phyloP scores from a whole-genome alignment of 2,329 filamentous ascomycete genomes.

The Xylariaceae sp. region DNA sequence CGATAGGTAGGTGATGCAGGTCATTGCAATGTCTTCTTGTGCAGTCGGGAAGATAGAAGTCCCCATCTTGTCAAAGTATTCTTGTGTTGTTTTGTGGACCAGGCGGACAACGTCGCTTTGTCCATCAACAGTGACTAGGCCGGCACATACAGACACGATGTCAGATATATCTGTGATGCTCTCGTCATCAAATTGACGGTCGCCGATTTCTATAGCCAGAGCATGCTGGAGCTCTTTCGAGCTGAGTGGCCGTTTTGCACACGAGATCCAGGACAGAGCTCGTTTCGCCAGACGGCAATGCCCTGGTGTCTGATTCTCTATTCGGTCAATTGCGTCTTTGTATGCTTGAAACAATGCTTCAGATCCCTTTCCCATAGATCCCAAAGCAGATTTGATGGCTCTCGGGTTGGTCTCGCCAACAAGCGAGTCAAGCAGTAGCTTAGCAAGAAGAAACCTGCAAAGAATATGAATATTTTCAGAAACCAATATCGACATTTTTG shows the following conservation, averaged over 20 bases:
- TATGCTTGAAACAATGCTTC: slow-evolving; percentile 39
- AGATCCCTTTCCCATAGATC: slow-evolving; percentile 30
- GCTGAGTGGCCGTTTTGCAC: slow-evolving; percentile 33
- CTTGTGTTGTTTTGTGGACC: no score
- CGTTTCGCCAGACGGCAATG: slow-evolving; percentile 35
- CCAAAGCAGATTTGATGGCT: slow-evolving; percentile 32
- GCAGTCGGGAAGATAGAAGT: slow-evolving; percentile 29
- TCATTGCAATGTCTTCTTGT: slow-evolving; percentile 27
- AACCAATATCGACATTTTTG: neutral
- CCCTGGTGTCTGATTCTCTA: slow-evolving; percentile 35
- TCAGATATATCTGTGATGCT: no score
- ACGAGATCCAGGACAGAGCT: slow-evolving; percentile 40
- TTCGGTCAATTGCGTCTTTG: slow-evolving; percentile 38
- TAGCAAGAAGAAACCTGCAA: slow-evolving; percentile 37
- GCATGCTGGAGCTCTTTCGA: slow-evolving; percentile 39
- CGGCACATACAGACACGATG: no score
- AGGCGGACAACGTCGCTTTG: no score
- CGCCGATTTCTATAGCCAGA: slow-evolving; percentile 33
- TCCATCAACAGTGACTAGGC: no score
- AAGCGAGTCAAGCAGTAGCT: slow-evolving; percentile 35
- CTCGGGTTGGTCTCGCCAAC: slow-evolving; percentile 31
- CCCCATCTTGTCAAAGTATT: neutral
- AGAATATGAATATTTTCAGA: slow-evolving; percentile 4
- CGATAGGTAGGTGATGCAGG: slow-evolving; percentile 37
- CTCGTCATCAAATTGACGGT: neutral